phyloP scores from a whole-genome alignment of 768 basidiomycete species.

The Boletus rubroflammeus region DNA sequence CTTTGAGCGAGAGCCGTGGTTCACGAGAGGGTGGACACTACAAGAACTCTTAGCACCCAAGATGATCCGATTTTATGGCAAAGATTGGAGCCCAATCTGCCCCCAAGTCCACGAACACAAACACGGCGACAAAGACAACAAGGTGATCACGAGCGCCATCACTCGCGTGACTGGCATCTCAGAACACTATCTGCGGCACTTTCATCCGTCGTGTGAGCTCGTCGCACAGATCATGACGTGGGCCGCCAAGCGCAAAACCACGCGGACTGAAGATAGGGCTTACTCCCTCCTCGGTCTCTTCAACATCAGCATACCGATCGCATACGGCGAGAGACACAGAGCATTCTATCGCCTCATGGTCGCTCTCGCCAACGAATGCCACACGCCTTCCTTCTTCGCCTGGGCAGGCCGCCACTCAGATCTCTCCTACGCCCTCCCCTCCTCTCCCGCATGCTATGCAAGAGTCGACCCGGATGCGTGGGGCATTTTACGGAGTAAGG shows the following conservation, averaged over 20 bases:
- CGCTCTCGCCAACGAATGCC: constrained; percentile 9
- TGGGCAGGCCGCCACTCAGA: constrained; percentile 11
- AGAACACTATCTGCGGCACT: background rate
- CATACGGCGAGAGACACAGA: constrained; percentile 6
- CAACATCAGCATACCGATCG: constrained; percentile 9
- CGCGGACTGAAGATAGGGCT: constrained; percentile 3
- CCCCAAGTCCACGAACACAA: background rate
- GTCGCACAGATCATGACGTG: constrained; percentile 11
- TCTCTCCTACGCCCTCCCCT: constrained; percentile 7
- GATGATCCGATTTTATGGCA: constrained; percentile 11
- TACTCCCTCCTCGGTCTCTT: constrained; percentile 13
- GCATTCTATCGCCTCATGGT: constrained; percentile 12
- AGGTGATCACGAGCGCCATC: background rate
- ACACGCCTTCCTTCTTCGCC: constrained; percentile 9
- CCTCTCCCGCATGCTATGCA: constrained; percentile 7
- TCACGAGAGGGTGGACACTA: constrained; percentile 12
- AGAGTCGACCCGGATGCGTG: background rate
- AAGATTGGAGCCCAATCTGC: constrained; percentile 10
- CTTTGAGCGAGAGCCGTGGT: constrained; percentile 13
- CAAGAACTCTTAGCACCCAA: constrained; percentile 15
- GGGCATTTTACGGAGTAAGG: background rate
- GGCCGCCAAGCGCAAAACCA: constrained; percentile 8
- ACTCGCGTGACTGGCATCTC: constrained; percentile 6
- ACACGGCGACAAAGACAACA: constrained; percentile 4
- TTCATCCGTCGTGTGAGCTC: constrained; percentile 3